These are phyloP conservation scores for Starmerella geochares DNA, from an alignment of 805 yeast species.

Conservation along the genomic window DNA sequence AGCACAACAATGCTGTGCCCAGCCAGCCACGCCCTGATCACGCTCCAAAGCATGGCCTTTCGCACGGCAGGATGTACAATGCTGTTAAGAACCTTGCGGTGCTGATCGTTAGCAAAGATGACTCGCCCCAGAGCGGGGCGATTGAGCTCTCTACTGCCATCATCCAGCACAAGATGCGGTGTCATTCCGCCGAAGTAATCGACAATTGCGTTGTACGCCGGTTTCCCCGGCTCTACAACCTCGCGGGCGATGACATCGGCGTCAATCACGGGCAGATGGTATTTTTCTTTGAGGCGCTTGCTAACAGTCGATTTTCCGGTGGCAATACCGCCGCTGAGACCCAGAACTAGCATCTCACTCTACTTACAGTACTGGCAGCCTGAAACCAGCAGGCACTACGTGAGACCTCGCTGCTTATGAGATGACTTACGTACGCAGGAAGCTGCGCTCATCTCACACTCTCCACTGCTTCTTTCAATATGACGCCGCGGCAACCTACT, in stretches of 20 bases:
- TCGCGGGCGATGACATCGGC: conserved; percentile 85
- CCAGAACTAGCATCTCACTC: conserved; percentile 64
- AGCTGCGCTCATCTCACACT: no score
- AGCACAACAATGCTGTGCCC: conserved; percentile 56
- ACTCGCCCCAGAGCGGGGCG: conserved; percentile 65
- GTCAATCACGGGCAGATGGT: conserved; percentile 58
- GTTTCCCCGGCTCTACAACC: conserved; percentile 69
- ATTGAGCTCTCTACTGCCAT: conserved; percentile 42
- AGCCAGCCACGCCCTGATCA: conserved; percentile 47
- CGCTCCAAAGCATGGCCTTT: conserved; percentile 49
- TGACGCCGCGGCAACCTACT: no score
- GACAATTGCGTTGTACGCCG: conserved; percentile 59
- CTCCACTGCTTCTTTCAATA: no score
- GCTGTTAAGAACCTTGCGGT: conserved; percentile 50
- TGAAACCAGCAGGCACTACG: not conserved
- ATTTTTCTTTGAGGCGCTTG: conserved; percentile 40
- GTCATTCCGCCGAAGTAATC: conserved; percentile 47
- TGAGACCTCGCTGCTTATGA: not conserved
- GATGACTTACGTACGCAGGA: not conserved
- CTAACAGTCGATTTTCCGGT: conserved; percentile 95
- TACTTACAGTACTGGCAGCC: not conserved
- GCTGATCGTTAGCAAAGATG: conserved; percentile 60
- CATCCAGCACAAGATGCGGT: conserved; percentile 38
- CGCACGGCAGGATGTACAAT: conserved; percentile 86
- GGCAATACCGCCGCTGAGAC: conserved; percentile 96